These are phyloP conservation scores for Chrysanthemum makinoi DNA, from an alignment of 129 eudicot species.

Conservation along the genomic window DNA sequence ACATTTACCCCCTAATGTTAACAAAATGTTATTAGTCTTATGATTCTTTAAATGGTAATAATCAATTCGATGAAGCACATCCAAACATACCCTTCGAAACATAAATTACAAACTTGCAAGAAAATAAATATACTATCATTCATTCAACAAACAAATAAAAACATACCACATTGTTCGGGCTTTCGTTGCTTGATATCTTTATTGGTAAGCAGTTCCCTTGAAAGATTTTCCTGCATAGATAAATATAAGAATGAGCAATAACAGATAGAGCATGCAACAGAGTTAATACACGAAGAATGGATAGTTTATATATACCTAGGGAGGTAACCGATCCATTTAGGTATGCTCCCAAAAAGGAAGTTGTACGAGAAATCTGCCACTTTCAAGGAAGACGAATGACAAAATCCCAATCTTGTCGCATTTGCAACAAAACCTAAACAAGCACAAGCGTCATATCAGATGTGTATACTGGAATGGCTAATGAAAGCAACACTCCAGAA, in stretches of 20 bases:
- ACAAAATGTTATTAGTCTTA: background rate
- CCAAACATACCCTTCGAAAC: background rate
- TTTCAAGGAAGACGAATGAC: constrained; percentile 66
- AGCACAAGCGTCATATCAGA: constrained; percentile 11
- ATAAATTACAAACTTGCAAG: constrained; percentile 2
- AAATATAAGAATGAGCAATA: background rate
- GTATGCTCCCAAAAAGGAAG: constrained; percentile 75
- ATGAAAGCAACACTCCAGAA: constrained; percentile 6
- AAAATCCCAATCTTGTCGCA: constrained; percentile 58
- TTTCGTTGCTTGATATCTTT: constrained; percentile 75
- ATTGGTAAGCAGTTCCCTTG: constrained; percentile 83
- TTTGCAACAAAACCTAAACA: constrained; percentile 60
- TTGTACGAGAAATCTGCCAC: constrained; percentile 81
- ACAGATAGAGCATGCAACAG: constrained; percentile 1
- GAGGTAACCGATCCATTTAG: constrained; percentile 76
- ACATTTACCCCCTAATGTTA: background rate
- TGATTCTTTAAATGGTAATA: background rate
- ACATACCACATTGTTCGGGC: constrained; percentile 70
- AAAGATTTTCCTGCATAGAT: constrained; percentile 64
- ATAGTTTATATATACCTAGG: constrained; percentile 55
- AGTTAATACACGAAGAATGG: constrained; percentile 3
- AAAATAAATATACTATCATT: background rate
- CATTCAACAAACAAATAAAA: background rate
- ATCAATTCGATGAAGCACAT: background rate
- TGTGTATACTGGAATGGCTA: background rate